phyloP scores from a whole-genome alignment of 106 monocot genomes.

The Dendrobium nobile region DNA sequence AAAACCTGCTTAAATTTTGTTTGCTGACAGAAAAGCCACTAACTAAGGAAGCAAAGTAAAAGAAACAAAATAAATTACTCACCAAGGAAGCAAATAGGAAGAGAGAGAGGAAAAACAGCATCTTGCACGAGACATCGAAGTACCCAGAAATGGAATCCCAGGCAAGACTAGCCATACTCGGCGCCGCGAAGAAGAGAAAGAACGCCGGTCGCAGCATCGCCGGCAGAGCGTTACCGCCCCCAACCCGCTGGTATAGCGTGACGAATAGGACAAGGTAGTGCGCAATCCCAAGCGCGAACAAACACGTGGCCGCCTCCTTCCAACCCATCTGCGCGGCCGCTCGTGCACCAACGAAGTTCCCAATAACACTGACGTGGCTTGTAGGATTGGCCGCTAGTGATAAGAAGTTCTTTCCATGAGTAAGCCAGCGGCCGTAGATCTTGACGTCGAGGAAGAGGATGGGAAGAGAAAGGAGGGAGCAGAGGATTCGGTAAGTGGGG shows the following conservation, averaged over 20 bases:
- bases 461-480: neutral
- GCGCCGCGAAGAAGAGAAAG: constrained; percentile 15
- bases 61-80: neutral
- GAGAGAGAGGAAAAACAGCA: constrained; percentile 17
- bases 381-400: constrained; percentile 31
- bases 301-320: constrained; percentile 11
- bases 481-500: neutral
- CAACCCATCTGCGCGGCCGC: constrained; percentile 12
- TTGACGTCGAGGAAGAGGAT: constrained; percentile 14
- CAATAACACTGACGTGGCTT: constrained; percentile 9
- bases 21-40: too few species aligned
- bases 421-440: constrained; percentile 25
- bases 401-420: constrained; percentile 25
- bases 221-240: neutral
- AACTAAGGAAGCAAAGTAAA: too few species aligned
- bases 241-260: constrained; percentile 13
- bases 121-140: constrained; percentile 10
- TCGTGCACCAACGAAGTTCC: constrained; percentile 12
- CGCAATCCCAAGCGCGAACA: constrained; percentile 18
- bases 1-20: too few species aligned
- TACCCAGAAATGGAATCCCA: constrained; percentile 15
- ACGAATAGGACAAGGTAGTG: constrained; percentile 16
- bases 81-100: constrained; percentile 20
- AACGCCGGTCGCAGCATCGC: constrained; percentile 17
- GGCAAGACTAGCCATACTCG: constrained; percentile 25